Base-by-base conservation (phyloP, 495 filamentous ascomycete species). In the Jackrogersella minutella region DNA sequence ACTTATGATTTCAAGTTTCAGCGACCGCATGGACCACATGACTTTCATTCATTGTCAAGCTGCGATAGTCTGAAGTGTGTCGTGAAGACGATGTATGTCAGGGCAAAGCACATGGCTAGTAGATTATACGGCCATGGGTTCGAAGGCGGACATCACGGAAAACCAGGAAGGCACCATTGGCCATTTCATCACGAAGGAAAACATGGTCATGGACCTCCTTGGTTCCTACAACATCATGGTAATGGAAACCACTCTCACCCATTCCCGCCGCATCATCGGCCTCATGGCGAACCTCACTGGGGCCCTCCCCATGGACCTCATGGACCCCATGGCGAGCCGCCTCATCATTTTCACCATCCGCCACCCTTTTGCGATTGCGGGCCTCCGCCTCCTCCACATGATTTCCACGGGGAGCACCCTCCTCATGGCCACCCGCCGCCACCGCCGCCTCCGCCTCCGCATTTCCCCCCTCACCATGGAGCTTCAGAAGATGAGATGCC, bases 61-160 rank as follows among this genome's bases (percentile, higher is more conserved):
- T 78, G 76, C 31, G 57, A 64, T n/a, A 64, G 64, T 22, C 37
- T 76, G 9, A 71, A 64, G 34, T 78, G 76, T 22, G 17, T 75
- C 39, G 60, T 73, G 24, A 69, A 57, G 31, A 66, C 66, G 10
- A 62, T 74, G 43, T 74, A 69, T 31, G 2, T 46, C 17, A 60
- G 66, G 30, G 63, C 72, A 19, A 75, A 65, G 43, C 58, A 63
- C 14, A 46, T 64, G 36, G 71, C 73, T n/a, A 61, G 36, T 8
- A 64, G 52, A 22, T 39, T 76, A 0, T 76, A 71, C 34, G 61
- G 63, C 1, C 41, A 66, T 14, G 49, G 65, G 6, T 30, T 39
- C 28, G 63, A 53, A 43, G 36, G 53, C 14, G 50, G 61, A 17
- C 52, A 50, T 6, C 59, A n/a, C 19, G 60, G 66, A 24, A 57